Evolutionary conservation across 805 yeast genomes (phyloP).

Genomic region (Sungouiella blattae): DNA sequence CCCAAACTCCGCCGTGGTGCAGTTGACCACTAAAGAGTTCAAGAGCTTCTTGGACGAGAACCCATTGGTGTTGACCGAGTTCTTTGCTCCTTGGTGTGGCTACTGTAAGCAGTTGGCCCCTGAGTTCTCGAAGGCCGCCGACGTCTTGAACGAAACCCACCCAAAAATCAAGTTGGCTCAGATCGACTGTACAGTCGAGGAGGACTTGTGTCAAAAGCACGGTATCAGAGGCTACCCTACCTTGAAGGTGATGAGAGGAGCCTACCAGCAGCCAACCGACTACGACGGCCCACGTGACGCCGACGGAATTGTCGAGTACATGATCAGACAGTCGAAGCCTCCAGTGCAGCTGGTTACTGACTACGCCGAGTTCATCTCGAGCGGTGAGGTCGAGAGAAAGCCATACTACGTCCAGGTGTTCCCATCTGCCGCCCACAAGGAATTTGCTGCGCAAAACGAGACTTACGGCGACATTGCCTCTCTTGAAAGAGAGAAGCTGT

Average conservation of each 20-base stretch:
- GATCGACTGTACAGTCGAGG: constrained; percentile 79
- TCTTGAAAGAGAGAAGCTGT: constrained; percentile 55
- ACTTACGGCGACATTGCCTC: constrained; percentile 66
- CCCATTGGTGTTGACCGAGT: constrained; percentile 80
- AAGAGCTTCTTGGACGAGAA: constrained; percentile 62
- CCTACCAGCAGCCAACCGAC: constrained; percentile 43
- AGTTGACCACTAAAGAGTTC: constrained; percentile 65
- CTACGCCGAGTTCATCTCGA: constrained; percentile 47
- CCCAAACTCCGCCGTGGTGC: constrained; percentile 82
- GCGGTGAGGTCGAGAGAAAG: constrained; percentile 46
- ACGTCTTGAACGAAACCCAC: constrained; percentile 45
- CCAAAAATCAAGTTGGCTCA: constrained; percentile 74
- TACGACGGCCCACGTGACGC: constrained; percentile 86
- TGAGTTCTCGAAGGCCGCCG: constrained; percentile 71
- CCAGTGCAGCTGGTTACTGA: constrained; percentile 46
- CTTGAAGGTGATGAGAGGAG: constrained; percentile 66
- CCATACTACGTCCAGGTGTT: constrained; percentile 55
- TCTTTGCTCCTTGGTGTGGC: constrained; percentile 98
- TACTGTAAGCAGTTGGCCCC: constrained; percentile 90
- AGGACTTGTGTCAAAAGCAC: constrained; percentile 62
- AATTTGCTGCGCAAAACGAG: constrained; percentile 33
- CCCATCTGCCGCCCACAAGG: constrained; percentile 26
- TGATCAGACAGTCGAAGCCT: constrained; percentile 82
- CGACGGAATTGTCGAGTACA: constrained; percentile 69
- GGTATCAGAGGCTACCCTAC: constrained; percentile 84